Percentiles rank a stretch among this genome's conserved stretches.
Evolutionary conservation across 805 yeast genomes (phyloP).

Genomic region (Candida tibetensis): DNA sequence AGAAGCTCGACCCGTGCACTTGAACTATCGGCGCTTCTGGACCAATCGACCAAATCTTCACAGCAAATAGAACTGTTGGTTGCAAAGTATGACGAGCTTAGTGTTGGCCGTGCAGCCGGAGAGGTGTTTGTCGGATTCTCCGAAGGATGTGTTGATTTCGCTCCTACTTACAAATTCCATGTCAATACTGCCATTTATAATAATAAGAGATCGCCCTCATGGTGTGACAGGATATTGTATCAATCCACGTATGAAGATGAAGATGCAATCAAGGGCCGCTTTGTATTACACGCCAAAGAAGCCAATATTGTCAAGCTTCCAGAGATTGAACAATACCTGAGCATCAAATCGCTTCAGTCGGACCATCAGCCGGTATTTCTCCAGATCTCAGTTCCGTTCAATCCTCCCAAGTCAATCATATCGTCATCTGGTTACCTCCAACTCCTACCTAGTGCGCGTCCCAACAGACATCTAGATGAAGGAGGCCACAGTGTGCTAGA

Average conservation of each 20-base stretch:
- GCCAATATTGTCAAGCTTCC: slow-evolving; percentile 12
- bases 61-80: slow-evolving; percentile 21
- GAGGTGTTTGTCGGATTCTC: slow-evolving; percentile 58
- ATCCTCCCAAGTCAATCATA: slow-evolving; percentile 33
- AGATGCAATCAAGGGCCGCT: background rate
- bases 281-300: slow-evolving; percentile 1
- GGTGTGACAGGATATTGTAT: slow-evolving; percentile 85
- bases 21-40: slow-evolving; percentile 24
- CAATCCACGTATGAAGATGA: slow-evolving; percentile 37
- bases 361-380: slow-evolving; percentile 83
- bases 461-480: slow-evolving; percentile 3
- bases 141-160: slow-evolving; percentile 64
- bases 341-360: slow-evolving; percentile 52
- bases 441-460: slow-evolving; percentile 17
- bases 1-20: slow-evolving; percentile 9
- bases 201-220: slow-evolving; percentile 67
- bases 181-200: slow-evolving; percentile 52
- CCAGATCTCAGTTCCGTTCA: slow-evolving; percentile 45
- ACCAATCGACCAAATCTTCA: slow-evolving; percentile 17
- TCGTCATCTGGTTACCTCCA: slow-evolving; percentile 30
- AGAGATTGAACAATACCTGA: slow-evolving; percentile 42
- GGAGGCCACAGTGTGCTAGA: slow-evolving; percentile 6
- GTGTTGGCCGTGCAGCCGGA: slow-evolving; percentile 36
- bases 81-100: slow-evolving; percentile 49
- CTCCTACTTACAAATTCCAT: slow-evolving; percentile 77